Percentiles rank a stretch among this genome's conserved stretches.
These are phyloP conservation scores for Papiliotrema nemorosa DNA, from an alignment of 1,284 basidiomycete genomes.

Conservation along the genomic window DNA sequence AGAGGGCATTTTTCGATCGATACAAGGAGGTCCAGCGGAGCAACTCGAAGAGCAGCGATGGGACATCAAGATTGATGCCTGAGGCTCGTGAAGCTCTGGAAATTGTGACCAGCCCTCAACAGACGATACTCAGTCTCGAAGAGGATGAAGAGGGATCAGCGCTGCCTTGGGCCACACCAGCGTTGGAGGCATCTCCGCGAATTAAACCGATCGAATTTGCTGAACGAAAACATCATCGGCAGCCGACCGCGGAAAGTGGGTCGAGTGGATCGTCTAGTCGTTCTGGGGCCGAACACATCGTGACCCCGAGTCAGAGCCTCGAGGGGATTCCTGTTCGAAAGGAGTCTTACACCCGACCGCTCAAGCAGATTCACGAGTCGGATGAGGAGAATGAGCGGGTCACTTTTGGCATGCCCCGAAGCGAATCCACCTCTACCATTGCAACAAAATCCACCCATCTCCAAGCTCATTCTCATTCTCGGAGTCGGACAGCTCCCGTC, in stretches of 20 bases:
- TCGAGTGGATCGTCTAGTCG: slow-evolving; percentile 21
- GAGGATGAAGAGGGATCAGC: slow-evolving; percentile 27
- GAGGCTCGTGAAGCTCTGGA: slow-evolving; percentile 4
- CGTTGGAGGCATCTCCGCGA: slow-evolving; percentile 14
- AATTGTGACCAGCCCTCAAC: slow-evolving; percentile 19
- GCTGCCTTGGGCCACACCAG: slow-evolving; percentile 40
- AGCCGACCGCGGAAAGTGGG: slow-evolving; percentile 37
- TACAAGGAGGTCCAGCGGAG: slow-evolving; percentile 47
- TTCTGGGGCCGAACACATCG: slow-evolving; percentile 33
- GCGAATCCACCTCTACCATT: slow-evolving; percentile 11
- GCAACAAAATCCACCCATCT: background rate
- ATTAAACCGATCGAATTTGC: slow-evolving; percentile 6
- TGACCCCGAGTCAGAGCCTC: slow-evolving; percentile 45
- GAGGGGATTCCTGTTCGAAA: slow-evolving; percentile 32
- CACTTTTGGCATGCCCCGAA: slow-evolving; percentile 22
- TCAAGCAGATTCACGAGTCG: slow-evolving; percentile 41
- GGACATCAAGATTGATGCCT: background rate
- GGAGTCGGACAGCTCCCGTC: slow-evolving; percentile 4
- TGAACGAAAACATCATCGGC: slow-evolving; percentile 18
- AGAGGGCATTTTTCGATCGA: slow-evolving; percentile 53
- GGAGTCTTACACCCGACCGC: slow-evolving; percentile 9
- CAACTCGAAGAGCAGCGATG: slow-evolving; percentile 4
- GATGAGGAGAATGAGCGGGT: slow-evolving; percentile 37
- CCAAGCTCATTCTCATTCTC: background rate
- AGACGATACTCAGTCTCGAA: slow-evolving; percentile 11